Evolutionary conservation across 2,329 filamentous ascomycete genomes (phyloP), one percentile per base, ranked within the genome.

Genomic region (Alternaria dauci): DNA sequence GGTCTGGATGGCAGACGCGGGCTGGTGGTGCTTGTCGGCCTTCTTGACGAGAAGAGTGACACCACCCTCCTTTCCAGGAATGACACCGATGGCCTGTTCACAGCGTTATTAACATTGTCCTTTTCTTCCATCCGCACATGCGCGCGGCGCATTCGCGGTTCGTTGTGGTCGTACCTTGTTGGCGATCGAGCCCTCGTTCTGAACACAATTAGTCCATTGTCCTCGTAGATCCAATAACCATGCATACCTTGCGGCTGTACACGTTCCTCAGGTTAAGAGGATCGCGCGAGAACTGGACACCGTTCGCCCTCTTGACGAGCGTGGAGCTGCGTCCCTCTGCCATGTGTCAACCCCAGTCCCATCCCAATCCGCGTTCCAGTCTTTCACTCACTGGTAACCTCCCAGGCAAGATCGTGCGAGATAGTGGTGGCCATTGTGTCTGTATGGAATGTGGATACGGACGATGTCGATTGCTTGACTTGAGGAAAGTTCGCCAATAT

Each of bases 171-270:
- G 75, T 91, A 95, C 93, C 91, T 97, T 95, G 81, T 90, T 88
- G 86, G 96, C 97, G 83, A 92, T 89, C 83, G 93, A 96, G 78
- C 95, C 95, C 76, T 92, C 92, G 83, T 97, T 88, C 92, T 96
- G 79, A 54, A 52, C 41, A 59, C 43, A 48, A 57, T 77, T 71
- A 78, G 75, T 55, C 23, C 62, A 66, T 61, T 62, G 51, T 36
- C 18, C 38, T 25, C 36, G 59, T 51, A 55, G 55, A 58, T 58
- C 6, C 26, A 34, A 26, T 6, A 47, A 39, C 12, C 16, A 23
- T 43, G 44, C 80, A 69, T 83, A 95, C 92, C 90, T 96, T 98
- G 85, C 92, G 91, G 76, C 87, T 89, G 87, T 96, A 91, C 84
- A 90, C 86, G 90, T 97, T 98, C 81, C 84, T 87, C 83, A 98